These are phyloP conservation scores for Podila minutissima DNA, from an alignment of 192 early-diverging fungal species.

Conservation along the genomic window DNA sequence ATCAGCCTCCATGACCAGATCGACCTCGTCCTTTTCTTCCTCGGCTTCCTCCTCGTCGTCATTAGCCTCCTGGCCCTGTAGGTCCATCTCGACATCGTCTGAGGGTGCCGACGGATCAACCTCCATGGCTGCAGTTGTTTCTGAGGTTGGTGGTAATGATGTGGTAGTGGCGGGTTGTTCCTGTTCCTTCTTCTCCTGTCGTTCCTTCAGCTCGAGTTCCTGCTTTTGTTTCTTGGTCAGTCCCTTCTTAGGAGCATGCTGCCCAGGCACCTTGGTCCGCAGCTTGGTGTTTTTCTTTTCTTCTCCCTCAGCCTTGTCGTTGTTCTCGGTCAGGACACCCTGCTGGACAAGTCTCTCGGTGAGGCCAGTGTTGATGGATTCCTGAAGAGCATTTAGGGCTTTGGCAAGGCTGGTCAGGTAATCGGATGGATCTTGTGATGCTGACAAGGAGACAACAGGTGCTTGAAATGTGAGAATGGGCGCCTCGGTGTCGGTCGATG, in stretches of 20 bases:
- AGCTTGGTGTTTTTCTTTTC: constrained; percentile 23
- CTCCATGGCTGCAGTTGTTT: constrained; percentile 1
- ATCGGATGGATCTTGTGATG: neutral
- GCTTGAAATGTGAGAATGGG: neutral
- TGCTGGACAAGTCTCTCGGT: constrained; percentile 35
- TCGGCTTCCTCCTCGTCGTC: constrained; percentile 21
- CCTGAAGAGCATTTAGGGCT: constrained; percentile 25
- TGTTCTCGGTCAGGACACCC: constrained; percentile 20
- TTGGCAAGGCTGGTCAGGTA: constrained; percentile 23
- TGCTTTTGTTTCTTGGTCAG: constrained; percentile 37
- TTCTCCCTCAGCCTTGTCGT: neutral
- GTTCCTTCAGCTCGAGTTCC: constrained; percentile 7
- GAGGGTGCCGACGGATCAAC: neutral
- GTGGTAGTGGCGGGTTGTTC: neutral
- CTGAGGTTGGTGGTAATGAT: neutral
- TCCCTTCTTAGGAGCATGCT: constrained; percentile 45
- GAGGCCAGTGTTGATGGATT: constrained; percentile 39
- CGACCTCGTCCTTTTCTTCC: constrained; percentile 36
- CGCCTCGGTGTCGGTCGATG: neutral
- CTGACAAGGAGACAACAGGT: neutral
- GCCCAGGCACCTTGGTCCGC: constrained; percentile 45
- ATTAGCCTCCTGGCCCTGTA: constrained; percentile 7
- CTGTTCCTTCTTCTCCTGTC: neutral
- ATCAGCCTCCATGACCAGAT: constrained; percentile 49
- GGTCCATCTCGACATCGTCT: neutral